Evolutionary conservation across 1,284 basidiomycete species (phyloP), one percentile per base, ranked within the genome.

Genomic region (Rhodotorula sp.): DNA sequence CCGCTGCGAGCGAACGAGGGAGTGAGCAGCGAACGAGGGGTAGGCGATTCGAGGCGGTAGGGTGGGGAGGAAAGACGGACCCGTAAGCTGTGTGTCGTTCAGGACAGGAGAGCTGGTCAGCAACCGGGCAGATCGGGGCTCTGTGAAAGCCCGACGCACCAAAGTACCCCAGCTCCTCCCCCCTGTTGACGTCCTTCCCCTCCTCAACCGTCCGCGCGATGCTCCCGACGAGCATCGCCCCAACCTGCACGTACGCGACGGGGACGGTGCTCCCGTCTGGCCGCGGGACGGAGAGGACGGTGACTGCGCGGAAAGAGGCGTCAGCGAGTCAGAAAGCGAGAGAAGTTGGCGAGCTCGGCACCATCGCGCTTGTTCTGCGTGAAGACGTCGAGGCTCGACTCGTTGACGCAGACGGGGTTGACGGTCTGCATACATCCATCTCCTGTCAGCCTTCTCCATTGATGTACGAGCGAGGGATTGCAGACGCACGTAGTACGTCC

Each of bases 341-440:
- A 2, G 72, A 37, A 48, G 37, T n/a, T n/a, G n/a, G n/a, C n/a
- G n/a, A n/a, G n/a, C n/a, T n/a, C n/a, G n/a, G 34, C 17, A 78
- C 80, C 74, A 29, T 72, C 67, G 36, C 69, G 63, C 61, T 85
- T 86, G 81, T 92, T 92, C 22, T 86, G 86, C 0, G 89, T 89
- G 78, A 91, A 88, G 3, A 91, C 89, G 78, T 91, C 88, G 64
- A 91, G 87, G 3, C 85, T 83, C 6, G 53, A 22, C 19, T 75
- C 88, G 76, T 90, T 92, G 70, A 94, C 86, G 0, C 91, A 91
- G 80, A 92, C 90, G 0, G 92, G 92, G 78, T 92, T 91, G 48
- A 90, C 89, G 83, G 78, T 80, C 76, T 83, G 70, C 27, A 17
- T 4, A 37, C 83, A 74, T 34, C n/a, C n/a, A n/a, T 76, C 75